phyloP scores from a whole-genome alignment of 1,284 basidiomycete species.

The Gymnopus androsaceus region DNA sequence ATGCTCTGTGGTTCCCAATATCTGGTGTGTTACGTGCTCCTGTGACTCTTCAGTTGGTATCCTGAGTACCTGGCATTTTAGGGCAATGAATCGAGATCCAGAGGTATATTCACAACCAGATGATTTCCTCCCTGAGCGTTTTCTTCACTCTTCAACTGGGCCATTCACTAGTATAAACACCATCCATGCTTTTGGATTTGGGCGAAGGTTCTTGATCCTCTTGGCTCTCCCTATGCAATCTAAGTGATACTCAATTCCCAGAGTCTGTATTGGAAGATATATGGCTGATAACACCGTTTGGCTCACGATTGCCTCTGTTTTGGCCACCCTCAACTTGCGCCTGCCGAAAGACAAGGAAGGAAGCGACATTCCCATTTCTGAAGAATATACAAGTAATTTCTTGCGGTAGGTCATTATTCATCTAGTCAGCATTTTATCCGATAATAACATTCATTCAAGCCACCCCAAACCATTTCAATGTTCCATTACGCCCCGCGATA shows the following conservation, averaged over 20 bases:
- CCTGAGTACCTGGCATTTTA: constrained; percentile 11
- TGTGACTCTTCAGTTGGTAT: too few species aligned
- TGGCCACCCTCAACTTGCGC: constrained; percentile 16
- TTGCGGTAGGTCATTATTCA: not conserved
- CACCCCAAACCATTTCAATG: constrained; percentile 5
- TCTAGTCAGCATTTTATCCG: not conserved
- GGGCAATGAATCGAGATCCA: constrained; percentile 37
- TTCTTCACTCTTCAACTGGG: constrained; percentile 25
- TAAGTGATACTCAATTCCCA: not conserved
- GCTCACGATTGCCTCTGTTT: constrained; percentile 21
- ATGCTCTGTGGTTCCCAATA: constrained; percentile 3
- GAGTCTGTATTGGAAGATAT: constrained; percentile 19
- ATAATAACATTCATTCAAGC: not conserved
- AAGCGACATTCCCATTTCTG: constrained; percentile 1
- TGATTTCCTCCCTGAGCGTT: constrained; percentile 33
- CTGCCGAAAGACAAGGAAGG: constrained; percentile 18
- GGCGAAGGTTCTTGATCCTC: constrained; percentile 28
- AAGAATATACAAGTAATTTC: not conserved
- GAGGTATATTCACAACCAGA: constrained; percentile 31
- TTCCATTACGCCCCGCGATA: constrained; percentile 4
- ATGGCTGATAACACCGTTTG: constrained; percentile 19
- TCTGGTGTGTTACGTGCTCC: constrained; percentile 1
- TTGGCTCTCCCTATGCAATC: not conserved
- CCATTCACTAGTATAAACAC: constrained; percentile 26
- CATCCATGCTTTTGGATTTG: constrained; percentile 33